Evolutionary conservation across 2,329 filamentous ascomycete species (phyloP), one percentile per base, ranked within the genome.

Genomic region (Diplodia sapinea): DNA sequence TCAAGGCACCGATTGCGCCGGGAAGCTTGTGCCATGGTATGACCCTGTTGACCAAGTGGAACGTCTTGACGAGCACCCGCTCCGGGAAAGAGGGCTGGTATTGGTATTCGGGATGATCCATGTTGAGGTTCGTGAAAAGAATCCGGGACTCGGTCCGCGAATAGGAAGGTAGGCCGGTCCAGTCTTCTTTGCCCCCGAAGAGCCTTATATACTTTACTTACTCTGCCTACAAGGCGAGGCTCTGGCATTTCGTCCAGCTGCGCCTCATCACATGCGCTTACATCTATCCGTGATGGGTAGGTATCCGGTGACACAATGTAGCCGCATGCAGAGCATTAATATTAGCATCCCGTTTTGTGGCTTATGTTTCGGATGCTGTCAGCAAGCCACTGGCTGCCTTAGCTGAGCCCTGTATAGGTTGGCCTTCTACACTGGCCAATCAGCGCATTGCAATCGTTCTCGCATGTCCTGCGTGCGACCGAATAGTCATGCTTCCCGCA

Each of bases 11-110:
- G 17, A 83, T 68, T 43, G 77, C 70, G 7, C 73, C 74, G 1
- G 81, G 80, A 0, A 83, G 75, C 67, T 79, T 81, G 70, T 82
- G 79, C 81, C 81, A 83, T 54, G 77, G 74, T 13, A 82, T 72
- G 20, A 78, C 68, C 20, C 72, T 72, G 69, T 83, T 82, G 56
- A 82, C 70, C 23, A 76, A 50, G 20, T 79, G 76, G 69, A 81
- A 83, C 2, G 76, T 15, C 11, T 66, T 69, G 20, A 81, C 73
- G 5, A 76, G 72, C 7, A 73, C 49, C 3, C 73, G 70, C 52
- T 79, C 74, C 47, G 36, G 31, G 5, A 65, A 20, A 2, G 47
- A 49, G 4, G 62, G 43, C 4, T 40, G 43, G 29, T 33, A 65
- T 12, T 40, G 43, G 29, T 33, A 65, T 12, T 38, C 36, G 7